Evolutionary conservation across 805 yeast species (phyloP).

Genomic region (Metschnikowia noctiluminum): DNA sequence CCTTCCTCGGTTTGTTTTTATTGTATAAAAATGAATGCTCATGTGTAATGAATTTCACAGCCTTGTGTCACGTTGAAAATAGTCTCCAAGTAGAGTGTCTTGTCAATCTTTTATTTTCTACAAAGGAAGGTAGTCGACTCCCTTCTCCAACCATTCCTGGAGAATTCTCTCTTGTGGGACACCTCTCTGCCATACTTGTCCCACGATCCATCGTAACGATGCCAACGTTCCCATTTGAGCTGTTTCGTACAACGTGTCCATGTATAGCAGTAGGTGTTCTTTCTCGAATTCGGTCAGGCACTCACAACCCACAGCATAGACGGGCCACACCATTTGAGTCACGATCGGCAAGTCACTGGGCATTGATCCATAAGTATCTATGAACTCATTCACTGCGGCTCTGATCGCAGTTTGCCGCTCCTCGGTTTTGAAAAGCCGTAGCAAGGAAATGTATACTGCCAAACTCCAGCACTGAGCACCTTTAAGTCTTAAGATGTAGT

Average conservation of each 20-base stretch:
- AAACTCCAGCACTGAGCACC: slow-evolving; percentile 59
- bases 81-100: no score
- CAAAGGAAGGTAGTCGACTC: slow-evolving; percentile 49
- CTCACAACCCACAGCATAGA: slow-evolving; percentile 48
- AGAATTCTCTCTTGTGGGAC: slow-evolving; percentile 43
- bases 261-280: slow-evolving; percentile 25
- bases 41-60: slow-evolving; percentile 6
- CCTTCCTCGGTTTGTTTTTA: slow-evolving; percentile 15
- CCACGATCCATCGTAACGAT: slow-evolving; percentile 41
- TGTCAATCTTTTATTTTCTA: slow-evolving; percentile 4
- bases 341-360: slow-evolving; percentile 45
- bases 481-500: slow-evolving; percentile 41
- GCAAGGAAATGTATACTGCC: slow-evolving; percentile 28
- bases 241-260: slow-evolving; percentile 43
- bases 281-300: slow-evolving; percentile 35
- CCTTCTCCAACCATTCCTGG: slow-evolving; percentile 41
- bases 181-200: slow-evolving; percentile 46
- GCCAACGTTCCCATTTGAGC: slow-evolving; percentile 54
- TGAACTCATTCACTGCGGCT: slow-evolving; percentile 43
- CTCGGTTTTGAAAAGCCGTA: slow-evolving; percentile 27
- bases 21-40: slow-evolving; percentile 23
- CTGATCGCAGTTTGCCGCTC: slow-evolving; percentile 25
- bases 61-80: no score
- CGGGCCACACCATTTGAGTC: slow-evolving; percentile 65
- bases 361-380: slow-evolving; percentile 44